Percentiles rank a stretch among this genome's conserved stretches.
Conservation (phyloP, 768 basidiomycete species). For the Lanmaoa rubissima region DNA sequence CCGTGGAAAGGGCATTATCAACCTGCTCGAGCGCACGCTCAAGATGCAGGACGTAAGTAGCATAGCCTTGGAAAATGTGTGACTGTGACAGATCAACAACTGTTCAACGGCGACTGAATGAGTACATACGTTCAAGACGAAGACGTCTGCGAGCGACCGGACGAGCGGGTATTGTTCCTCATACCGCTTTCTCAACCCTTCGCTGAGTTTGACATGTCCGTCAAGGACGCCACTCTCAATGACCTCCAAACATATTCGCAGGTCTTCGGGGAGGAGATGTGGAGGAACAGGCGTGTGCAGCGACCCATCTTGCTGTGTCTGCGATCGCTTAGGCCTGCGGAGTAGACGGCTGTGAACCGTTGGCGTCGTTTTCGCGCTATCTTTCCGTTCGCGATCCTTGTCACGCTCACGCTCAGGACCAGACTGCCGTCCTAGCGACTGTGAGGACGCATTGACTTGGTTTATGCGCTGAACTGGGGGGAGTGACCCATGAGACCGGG, state of each 20-base stretch:
- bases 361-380: constrained; percentile 37
- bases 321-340: constrained; percentile 68
- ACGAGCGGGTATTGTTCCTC: constrained; percentile 96
- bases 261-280: constrained; percentile 81
- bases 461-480: constrained; percentile 58
- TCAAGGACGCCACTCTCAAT: constrained; percentile 84
- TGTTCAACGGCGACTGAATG: constrained; percentile 5
- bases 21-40: constrained; percentile 88
- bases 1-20: constrained; percentile 68
- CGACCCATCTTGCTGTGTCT: constrained; percentile 46
- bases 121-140: constrained; percentile 80
- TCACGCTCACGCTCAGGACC: constrained; percentile 42
- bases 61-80: constrained; percentile 91
- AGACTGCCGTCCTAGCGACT: constrained; percentile 73
- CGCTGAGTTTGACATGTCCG: constrained; percentile 84
- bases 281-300: constrained; percentile 60
- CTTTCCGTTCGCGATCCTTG: constrained; percentile 50
- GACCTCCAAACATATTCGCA: constrained; percentile 82
- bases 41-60: constrained; percentile 90
- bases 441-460: constrained; percentile 58
- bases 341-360: constrained; percentile 47
- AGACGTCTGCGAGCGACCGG: constrained; percentile 91
- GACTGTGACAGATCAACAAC: constrained; percentile 51
- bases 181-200: constrained; percentile 84
- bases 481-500: constrained; percentile 76